Evolutionary conservation across 495 filamentous ascomycete genomes (phyloP).

Genomic region (Parathielavia hyrcaniae): DNA sequence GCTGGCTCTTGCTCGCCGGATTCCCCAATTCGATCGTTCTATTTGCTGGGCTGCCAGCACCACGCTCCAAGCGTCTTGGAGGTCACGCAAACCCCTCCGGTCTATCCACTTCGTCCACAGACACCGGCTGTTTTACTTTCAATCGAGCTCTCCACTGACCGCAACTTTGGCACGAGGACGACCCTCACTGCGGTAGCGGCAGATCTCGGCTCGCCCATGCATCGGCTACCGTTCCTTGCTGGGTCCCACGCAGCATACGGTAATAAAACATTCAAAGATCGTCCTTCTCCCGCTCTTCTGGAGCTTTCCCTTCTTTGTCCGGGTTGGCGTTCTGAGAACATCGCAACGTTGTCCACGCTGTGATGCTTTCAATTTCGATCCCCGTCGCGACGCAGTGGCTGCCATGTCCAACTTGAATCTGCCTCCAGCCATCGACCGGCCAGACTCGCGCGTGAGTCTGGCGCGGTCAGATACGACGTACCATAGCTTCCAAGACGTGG

Average conservation of each 20-base stretch:
- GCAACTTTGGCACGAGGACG: conserved; percentile 16
- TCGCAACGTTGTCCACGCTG: conserved; percentile 8
- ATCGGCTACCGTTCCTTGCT: not conserved
- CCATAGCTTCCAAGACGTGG: conserved; percentile 44
- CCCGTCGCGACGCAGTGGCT: conserved; percentile 7
- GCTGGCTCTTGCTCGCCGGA: conserved; percentile 3
- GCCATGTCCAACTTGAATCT: conserved; percentile 32
- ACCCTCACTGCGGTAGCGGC: conserved; percentile 13
- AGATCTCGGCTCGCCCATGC: conserved; percentile 13
- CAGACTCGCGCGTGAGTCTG: conserved; percentile 38
- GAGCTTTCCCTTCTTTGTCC: conserved; percentile 2
- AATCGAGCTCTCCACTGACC: conserved; percentile 16
- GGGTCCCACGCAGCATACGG: not conserved
- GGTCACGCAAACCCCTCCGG: not conserved
- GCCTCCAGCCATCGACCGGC: conserved; percentile 32
- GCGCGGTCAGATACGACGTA: conserved; percentile 41
- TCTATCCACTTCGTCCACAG: conserved; percentile 11
- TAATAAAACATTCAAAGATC: conserved; percentile 22
- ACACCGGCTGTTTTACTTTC: conserved; percentile 17
- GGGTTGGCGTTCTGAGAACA: conserved; percentile 1
- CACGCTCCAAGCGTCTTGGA: conserved; percentile 6
- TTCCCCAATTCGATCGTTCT: conserved; percentile 7
- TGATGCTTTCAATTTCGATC: conserved; percentile 19
- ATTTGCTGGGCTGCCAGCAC: conserved; percentile 16
- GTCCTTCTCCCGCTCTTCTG: conserved; percentile 7